Evolutionary conservation across 108 stramenopile species (phyloP), one percentile per base, ranked within the genome.

Genomic region (Nitzschia putrida): DNA sequence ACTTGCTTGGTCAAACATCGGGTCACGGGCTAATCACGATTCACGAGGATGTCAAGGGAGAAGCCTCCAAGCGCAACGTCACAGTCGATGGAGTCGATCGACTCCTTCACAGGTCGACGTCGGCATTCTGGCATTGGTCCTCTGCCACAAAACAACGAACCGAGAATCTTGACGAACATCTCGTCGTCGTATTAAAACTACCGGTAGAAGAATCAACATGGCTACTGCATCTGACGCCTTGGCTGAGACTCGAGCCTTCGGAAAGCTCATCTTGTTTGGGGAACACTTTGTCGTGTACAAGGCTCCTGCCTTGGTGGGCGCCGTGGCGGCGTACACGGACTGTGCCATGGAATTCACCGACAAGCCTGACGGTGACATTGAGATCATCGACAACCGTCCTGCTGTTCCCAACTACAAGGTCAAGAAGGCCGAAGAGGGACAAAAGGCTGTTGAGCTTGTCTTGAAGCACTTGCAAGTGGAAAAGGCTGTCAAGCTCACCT

Each of bases 211-310:
- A 34, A 34, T 34, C 29, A 34, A 34, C 29, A 34, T 34, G 29
- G 29, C 29, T 34, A 34, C 29, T 34, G 1, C 29, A 34, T 34
- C 29, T 34, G 29, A 34, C 29, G 29, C 29, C 29, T 34, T 63
- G 42, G 42, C 44, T 9, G 61, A 12, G 59, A 91, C 88, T 26
- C 80, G 77, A 7, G 92, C 88, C 38, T 94, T 79, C 63, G 93
- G 93, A 38, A 94, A 94, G 73, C 76, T 94, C 18, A 94, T 94
- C 59, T 76, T 94, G 41, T 90, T 94, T 73, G 93, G 93, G 29
- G 93, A 94, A 73, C 93, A 94, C 72, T 90, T 94, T 78, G 93
- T 94, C 29, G 93, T 94, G 24, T 94, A 94, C 85, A 64, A 69
- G 44, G 90, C 78, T 43, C 93, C 93, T 26, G 93, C 93, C 12